phyloP scores from a whole-genome alignment of 257 asterid species.

The Verbena officinalis region DNA sequence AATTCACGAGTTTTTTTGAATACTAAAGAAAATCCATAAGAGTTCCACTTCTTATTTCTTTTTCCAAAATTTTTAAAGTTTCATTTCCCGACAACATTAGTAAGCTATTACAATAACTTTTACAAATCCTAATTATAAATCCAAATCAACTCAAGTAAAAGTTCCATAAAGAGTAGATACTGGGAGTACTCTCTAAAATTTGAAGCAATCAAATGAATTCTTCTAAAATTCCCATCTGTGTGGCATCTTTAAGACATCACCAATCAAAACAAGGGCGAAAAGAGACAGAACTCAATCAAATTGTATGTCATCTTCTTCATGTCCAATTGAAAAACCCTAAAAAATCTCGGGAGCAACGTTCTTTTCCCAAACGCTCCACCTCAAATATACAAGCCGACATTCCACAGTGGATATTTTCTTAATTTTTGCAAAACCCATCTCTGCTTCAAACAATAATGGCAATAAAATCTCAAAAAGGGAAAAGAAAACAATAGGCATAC shows the following conservation, averaged over 20 bases:
- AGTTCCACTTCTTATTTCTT: no score
- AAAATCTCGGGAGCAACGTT: not conserved
- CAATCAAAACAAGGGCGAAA: slow-evolving; percentile 12
- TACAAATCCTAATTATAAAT: no score
- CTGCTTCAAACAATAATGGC: slow-evolving; percentile 20
- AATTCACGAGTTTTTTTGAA: no score
- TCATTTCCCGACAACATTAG: no score
- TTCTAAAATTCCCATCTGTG: not conserved
- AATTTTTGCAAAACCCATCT: not conserved
- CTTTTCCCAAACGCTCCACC: slow-evolving; percentile 20
- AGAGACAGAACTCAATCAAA: slow-evolving; percentile 13
- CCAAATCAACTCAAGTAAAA: no score
- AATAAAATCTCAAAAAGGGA: not conserved
- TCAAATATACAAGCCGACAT: slow-evolving; percentile 29
- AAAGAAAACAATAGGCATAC: not conserved
- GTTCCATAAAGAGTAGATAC: no score
- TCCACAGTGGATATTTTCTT: slow-evolving; percentile 8
- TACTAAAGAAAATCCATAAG: no score
- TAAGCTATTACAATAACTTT: no score
- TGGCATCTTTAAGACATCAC: slow-evolving; percentile 13
- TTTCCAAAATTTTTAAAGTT: no score
- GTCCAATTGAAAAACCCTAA: slow-evolving; percentile 12
- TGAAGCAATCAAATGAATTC: slow-evolving; percentile 11
- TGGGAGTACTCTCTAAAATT: not conserved
- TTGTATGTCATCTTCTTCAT: slow-evolving; percentile 22